Evolutionary conservation across 2,329 filamentous ascomycete species (phyloP), one percentile per base, ranked within the genome.

Genomic region (Trichoderma sp.): DNA sequence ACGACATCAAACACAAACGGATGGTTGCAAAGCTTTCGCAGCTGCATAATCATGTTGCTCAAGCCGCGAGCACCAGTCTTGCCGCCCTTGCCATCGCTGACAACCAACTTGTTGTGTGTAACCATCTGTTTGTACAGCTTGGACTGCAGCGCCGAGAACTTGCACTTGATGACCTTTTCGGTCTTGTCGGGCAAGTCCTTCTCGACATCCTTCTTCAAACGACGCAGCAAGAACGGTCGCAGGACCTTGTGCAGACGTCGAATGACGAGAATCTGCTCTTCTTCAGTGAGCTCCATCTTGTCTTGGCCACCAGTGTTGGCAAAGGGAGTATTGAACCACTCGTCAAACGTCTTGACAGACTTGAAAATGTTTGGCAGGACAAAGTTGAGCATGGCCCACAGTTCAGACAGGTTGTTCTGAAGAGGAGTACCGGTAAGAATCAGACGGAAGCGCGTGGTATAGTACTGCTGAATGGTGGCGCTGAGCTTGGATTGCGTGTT

Each of bases 291-390:
- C 77, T 98, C 94, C 92, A 99, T 99, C 84, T 95, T 97, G 80
- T 99, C 95, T 80, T 98, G 94, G 48, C 93, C 90, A 80, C 95
- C 95, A 5, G 95, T 99, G 78, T 99, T 99, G 73, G 95, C 95
- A 78, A 99, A 99, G 0, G 95, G 95, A 29, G 95, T 99, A 78
- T 98, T 99, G 88, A 99, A 99, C 95, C 95, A 99, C 79, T 99
- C 95, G 78, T 99, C 95, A 76, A 99, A 99, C 2, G 94, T 98
- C 78, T 95, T 97, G 70, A 94, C 93, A 2, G 95, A 98, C 79
- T 99, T 99, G 89, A 99, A 99, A 72, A 99, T 99, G 73, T 93
- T 98, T 3, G 95, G 95, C 58, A 99, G 84, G 48, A 97, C 95
- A 79, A 99, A 99, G 82, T 99, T 99, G 75, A 99, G 91, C 84